Base-by-base conservation (phyloP, 345 rosid species). In the Moricandia arvensis region DNA sequence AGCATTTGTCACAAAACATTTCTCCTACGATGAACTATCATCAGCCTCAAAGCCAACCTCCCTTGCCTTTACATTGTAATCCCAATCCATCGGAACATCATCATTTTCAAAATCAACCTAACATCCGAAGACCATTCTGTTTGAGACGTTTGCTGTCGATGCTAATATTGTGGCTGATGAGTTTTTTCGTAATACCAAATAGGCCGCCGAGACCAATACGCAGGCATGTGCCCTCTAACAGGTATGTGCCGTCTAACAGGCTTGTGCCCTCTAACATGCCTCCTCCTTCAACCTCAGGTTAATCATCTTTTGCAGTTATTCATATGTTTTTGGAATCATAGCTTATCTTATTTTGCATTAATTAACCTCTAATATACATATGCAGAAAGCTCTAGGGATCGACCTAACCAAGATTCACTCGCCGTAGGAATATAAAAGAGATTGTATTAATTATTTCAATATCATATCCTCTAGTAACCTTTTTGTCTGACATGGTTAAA, bases 81-180 rank as follows among this genome's bases (percentile, higher is more conserved):
- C 4, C 41, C 12, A 59, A 9, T 30, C 21, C 74, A 71, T 2
- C 8, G 3, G 35, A 62, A 2, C n/a, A 72, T 72, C 69, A n/a
- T 10, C 62, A 72, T 29, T 62, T 26, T 51, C 69, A 63, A 51
- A 34, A 26, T 6, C 63, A 64, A 37, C 69, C 24, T 26, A 38
- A 8, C 53, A 35, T 68, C 15, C 49, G 4, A 12, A n/a, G 16
- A 1, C 12, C 7, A 21, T 9, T 18, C 59, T 17, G 31, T 7
- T 49, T 6, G 53, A 63, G 12, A 54, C 4, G 54, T 73, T 53
- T 15, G 10, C 4, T 73, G 65, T 62, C 17, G 11, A 33, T n/a
- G 24, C 18, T 61, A 51, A 51, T 51, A 9, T 34, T 37, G 34
- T 33, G 49, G 69, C 4, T 34, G 18, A 24, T 53, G 49, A 7